Conservation (phyloP, 1,139 yeast species). For the Ogataea hybrid region DNA sequence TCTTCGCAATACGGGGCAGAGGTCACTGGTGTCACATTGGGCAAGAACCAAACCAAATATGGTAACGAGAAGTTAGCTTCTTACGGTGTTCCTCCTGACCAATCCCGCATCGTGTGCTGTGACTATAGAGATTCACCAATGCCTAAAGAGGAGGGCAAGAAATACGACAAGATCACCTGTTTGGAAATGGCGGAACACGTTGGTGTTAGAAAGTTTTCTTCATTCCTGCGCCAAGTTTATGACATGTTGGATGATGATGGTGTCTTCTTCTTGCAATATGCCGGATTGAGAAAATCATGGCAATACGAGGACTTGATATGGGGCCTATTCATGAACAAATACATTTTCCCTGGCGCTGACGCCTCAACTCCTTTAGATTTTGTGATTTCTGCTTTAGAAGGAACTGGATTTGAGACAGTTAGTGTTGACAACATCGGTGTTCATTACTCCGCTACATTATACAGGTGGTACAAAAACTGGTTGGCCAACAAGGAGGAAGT, state of each 20-base stretch:
- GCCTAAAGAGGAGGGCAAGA: slow-evolving; percentile 47
- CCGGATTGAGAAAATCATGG: slow-evolving; percentile 91
- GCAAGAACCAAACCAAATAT: slow-evolving; percentile 89
- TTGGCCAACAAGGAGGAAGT: slow-evolving; percentile 76
- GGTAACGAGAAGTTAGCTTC: slow-evolving; percentile 69
- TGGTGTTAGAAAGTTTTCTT: slow-evolving; percentile 79
- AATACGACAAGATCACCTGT: slow-evolving; percentile 85
- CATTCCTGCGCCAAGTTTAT: slow-evolving; percentile 76
- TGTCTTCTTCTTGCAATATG: slow-evolving; percentile 79
- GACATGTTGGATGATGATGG: slow-evolving; percentile 93
- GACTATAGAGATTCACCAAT: slow-evolving; percentile 92
- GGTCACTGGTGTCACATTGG: slow-evolving; percentile 88
- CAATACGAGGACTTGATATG: slow-evolving; percentile 91
- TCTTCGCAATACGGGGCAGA: slow-evolving; percentile 81
- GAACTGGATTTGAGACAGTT: slow-evolving; percentile 83
- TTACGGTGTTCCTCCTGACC: slow-evolving; percentile 67
- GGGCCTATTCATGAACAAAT: slow-evolving; percentile 97
- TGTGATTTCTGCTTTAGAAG: slow-evolving; percentile 74
- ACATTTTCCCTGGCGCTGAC: slow-evolving; percentile 97
- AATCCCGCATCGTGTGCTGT: slow-evolving; percentile 74
- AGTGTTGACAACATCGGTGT: slow-evolving; percentile 88
- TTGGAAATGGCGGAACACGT: slow-evolving; percentile 97
- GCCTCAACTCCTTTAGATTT: slow-evolving; percentile 93
- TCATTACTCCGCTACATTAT: slow-evolving; percentile 85
- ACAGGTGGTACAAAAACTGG: slow-evolving; percentile 98